Base-by-base conservation (phyloP, 495 filamentous ascomycete genomes). In the Pyronema omphalodes region DNA sequence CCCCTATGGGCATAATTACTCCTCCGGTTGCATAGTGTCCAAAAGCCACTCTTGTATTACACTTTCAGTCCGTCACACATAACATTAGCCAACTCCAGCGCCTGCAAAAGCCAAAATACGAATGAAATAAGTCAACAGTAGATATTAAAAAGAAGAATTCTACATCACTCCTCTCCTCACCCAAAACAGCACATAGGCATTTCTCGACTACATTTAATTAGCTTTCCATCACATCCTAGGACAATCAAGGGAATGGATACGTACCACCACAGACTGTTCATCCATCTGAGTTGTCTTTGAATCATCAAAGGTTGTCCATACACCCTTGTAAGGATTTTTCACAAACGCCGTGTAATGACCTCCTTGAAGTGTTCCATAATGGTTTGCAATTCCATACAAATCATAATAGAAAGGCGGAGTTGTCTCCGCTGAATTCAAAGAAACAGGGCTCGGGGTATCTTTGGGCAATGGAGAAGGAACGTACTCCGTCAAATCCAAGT, bases 301-400 rank as follows among this genome's bases (percentile, higher is more conserved):
- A 56, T 86, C 82, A 56, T 86, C 80, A 56, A 79, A 86, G 23
- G 69, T 68, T 11, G 75, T 72, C 82, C 82, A 86, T 56, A 71
- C 75, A 19, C 71, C 71, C 44, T 76, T 71, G 46, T 71, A 76
- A 34, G 70, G 71, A 60, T 84, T 80, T 45, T 74, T 75, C 40
- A 82, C 78, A 33, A 82, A 64, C 2, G 78, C 75, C 12, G 81
- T 76, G 59, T 86, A 86, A 66, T 86, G 82, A 3, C 82, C 82
- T 51, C 77, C 78, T 23, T 76, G 71, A 55, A 82, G 76, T 1
- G 67, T 71, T 14, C 82, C 82, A 29, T 83, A 64, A 62, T 86
- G 82, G 52, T 81, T 74, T 19, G 82, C 70, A 1, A 86, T 81
- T 0, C 73, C 82, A 61, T 85, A 86, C n/a, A 77, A 71, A 59